These are phyloP conservation scores for Solanum bukasovii DNA, from an alignment of 257 asterid genomes.

Conservation along the genomic window DNA sequence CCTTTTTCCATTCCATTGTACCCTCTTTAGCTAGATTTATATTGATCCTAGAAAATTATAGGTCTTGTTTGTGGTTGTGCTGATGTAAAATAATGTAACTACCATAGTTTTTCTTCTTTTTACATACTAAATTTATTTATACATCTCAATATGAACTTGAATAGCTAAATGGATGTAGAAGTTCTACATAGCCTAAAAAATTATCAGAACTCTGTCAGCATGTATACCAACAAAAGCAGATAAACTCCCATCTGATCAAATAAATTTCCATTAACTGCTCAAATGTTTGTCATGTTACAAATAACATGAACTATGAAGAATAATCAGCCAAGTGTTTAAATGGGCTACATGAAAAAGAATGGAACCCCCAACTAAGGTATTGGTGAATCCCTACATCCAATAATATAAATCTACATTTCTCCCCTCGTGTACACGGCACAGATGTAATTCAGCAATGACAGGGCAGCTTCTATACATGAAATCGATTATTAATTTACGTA, in stretches of 20 bases:
- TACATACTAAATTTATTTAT: neutral
- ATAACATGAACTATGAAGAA: neutral
- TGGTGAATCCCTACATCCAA: constrained; percentile 2
- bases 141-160: neutral
- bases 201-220: neutral
- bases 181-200: neutral
- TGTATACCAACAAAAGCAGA: neutral
- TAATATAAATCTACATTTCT: constrained; percentile 25
- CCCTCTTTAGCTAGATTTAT: neutral
- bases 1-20: neutral
- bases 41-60: neutral
- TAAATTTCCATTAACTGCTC: neutral
- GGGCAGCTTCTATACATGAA: constrained; percentile 53
- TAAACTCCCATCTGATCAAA: neutral
- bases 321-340: neutral
- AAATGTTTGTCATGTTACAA: neutral
- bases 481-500: constrained; percentile 23
- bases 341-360: neutral
- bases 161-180: neutral
- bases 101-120: neutral
- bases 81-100: neutral
- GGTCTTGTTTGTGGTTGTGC: neutral
- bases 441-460: constrained; percentile 27
- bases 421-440: constrained; percentile 27
- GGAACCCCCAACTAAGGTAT: neutral